These are phyloP conservation scores for Postia placenta DNA, from an alignment of 768 basidiomycete genomes.

Conservation along the genomic window DNA sequence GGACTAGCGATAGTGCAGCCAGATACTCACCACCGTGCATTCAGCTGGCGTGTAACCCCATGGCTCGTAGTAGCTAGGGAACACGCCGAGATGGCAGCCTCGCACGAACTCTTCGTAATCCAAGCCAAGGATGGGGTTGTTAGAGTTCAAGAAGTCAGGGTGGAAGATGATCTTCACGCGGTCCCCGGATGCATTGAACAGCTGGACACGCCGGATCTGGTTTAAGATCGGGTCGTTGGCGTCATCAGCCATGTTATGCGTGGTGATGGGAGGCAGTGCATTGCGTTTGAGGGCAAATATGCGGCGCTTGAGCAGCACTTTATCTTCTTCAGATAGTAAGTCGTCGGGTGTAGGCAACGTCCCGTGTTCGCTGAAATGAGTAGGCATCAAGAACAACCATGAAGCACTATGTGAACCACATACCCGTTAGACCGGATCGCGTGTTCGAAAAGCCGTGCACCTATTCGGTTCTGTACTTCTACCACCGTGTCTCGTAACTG, in stretches of 20 bases:
- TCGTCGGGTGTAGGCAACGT: conserved; percentile 67
- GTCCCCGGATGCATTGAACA: conserved; percentile 86
- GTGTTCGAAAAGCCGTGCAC: conserved; percentile 88
- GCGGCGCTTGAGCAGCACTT: conserved; percentile 89
- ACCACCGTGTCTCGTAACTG: conserved; percentile 94
- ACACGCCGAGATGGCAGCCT: conserved; percentile 96
- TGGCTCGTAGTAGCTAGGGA: conserved; percentile 96
- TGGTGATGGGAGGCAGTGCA: conserved; percentile 92
- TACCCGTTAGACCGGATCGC: conserved; percentile 90
- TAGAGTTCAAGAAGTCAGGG: conserved; percentile 96
- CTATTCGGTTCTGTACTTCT: conserved; percentile 92
- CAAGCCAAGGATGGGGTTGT: conserved; percentile 93
- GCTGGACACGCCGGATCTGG: conserved; percentile 88
- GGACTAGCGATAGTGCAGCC: not conserved
- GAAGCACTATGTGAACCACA: conserved; percentile 20
- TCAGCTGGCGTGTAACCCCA: conserved; percentile 98
- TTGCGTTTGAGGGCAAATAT: conserved; percentile 95
- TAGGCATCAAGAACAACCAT: not conserved
- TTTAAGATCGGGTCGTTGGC: conserved; percentile 87
- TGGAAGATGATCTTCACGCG: conserved; percentile 98
- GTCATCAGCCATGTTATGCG: conserved; percentile 98
- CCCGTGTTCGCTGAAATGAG: conserved; percentile 53
- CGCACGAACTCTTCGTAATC: conserved; percentile 99
- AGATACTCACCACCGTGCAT: conserved; percentile 81
- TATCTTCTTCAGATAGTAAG: conserved; percentile 87